phyloP scores from a whole-genome alignment of 768 basidiomycete species.

The Kwoniella shandongensis region DNA sequence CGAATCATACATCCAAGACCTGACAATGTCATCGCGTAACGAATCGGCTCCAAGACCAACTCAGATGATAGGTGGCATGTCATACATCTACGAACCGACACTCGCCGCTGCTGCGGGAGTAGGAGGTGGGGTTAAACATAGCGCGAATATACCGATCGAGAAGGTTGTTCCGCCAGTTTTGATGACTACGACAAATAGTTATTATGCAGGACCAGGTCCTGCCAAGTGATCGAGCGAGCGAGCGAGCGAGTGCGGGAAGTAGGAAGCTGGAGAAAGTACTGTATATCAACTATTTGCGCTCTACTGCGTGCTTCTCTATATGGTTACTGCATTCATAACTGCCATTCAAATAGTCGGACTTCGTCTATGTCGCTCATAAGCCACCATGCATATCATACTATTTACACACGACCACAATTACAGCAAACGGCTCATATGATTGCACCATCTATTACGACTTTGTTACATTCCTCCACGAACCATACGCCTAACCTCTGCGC shows the following conservation, averaged over 20 bases:
- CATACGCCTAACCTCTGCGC: conserved; percentile 26
- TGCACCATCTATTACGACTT: too few relatives aligned
- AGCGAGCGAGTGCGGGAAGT: not conserved
- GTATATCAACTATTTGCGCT: too few relatives aligned
- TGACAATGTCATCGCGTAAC: not conserved
- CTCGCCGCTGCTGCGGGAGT: not conserved
- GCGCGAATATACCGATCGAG: conserved; percentile 35
- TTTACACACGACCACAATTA: too few relatives aligned
- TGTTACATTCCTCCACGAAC: conserved; percentile 6
- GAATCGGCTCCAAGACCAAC: conserved; percentile 14
- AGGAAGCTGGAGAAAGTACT: not conserved
- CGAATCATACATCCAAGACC: conserved; percentile 11
- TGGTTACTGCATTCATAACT: too few relatives aligned
- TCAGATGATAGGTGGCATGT: conserved; percentile 36
- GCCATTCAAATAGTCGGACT: too few relatives aligned
- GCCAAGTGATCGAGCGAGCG: conserved; percentile 13
- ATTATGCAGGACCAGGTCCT: conserved; percentile 34
- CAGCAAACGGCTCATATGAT: too few relatives aligned
- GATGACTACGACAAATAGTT: conserved; percentile 41
- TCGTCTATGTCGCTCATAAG: too few relatives aligned
- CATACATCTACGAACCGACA: conserved; percentile 38
- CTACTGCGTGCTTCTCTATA: too few relatives aligned
- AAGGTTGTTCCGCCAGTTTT: conserved; percentile 40
- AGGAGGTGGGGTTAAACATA: conserved; percentile 6
- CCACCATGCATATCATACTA: too few relatives aligned